Percentiles rank a stretch among this genome's conserved stretches.
phyloP scores from a whole-genome alignment of 2,329 filamentous ascomycete genomes.

The Aureobasidium mangrovei region DNA sequence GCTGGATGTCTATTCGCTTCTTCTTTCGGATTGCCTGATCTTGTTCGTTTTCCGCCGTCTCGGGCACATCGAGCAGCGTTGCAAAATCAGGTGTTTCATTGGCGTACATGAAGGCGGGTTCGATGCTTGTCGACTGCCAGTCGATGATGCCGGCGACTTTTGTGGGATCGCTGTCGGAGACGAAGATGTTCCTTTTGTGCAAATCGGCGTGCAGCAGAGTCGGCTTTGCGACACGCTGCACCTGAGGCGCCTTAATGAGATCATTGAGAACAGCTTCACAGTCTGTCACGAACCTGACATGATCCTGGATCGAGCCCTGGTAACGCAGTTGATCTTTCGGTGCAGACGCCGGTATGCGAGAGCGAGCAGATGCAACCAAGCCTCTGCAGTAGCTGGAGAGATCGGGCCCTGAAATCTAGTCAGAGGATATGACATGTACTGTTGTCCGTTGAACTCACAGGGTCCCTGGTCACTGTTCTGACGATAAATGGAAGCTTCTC shows the following conservation, averaged over 20 bases:
- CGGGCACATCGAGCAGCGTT: neutral
- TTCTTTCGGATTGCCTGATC: neutral
- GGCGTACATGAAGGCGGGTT: conserved; percentile 18
- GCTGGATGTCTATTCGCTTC: neutral
- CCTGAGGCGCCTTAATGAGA: neutral
- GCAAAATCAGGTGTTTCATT: conserved; percentile 18
- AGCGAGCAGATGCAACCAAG: neutral
- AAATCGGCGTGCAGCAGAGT: conserved; percentile 28
- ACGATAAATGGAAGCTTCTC: neutral
- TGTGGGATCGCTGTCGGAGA: conserved; percentile 23
- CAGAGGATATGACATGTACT: neutral
- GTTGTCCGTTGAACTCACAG: neutral
- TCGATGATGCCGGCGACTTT: conserved; percentile 28
- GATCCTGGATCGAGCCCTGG: neutral
- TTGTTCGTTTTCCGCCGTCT: neutral
- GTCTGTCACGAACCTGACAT: neutral
- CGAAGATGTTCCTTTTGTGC: conserved; percentile 28
- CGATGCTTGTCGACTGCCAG: conserved; percentile 24
- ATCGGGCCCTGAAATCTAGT: neutral
- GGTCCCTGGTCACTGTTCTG: neutral
- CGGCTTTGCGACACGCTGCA: conserved; percentile 10
- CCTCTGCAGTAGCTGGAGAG: neutral
- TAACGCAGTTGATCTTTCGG: neutral
- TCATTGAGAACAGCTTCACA: neutral
- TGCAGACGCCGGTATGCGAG: neutral